phyloP scores from a whole-genome alignment of 1,284 basidiomycete species.

The Fomitopsis pinicola region DNA sequence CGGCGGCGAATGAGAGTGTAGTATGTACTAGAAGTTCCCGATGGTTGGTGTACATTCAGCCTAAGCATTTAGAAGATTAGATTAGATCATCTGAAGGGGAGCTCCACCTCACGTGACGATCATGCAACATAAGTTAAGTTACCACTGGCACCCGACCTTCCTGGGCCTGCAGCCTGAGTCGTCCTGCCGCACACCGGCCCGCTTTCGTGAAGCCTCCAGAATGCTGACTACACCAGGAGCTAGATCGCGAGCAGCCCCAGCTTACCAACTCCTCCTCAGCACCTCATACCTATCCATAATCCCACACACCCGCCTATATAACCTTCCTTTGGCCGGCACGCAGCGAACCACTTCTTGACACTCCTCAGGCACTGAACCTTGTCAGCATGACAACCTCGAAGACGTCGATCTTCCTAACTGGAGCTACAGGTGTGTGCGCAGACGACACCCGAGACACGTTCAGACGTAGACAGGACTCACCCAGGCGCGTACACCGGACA shows the following conservation, averaged over 20 bases:
- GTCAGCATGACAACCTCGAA: not conserved
- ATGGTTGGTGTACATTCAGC: too few species aligned
- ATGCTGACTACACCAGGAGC: not conserved
- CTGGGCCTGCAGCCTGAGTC: not conserved
- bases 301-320: not conserved
- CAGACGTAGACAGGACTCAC: not conserved
- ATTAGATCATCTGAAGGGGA: too few species aligned
- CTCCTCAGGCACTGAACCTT: not conserved
- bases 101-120: too few species aligned
- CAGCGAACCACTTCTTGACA: not conserved
- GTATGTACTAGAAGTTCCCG: too few species aligned
- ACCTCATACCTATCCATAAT: too few species aligned
- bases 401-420: constrained; percentile 2
- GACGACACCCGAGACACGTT: not conserved
- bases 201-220: not conserved
- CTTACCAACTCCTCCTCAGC: not conserved
- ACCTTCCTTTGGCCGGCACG: not conserved
- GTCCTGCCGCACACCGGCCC: not conserved
- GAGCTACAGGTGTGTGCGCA: constrained; percentile 4
- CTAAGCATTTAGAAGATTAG: too few species aligned
- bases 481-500: not conserved
- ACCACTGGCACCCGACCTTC: too few species aligned
- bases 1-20: too few species aligned
- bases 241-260: not conserved
- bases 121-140: too few species aligned